These are phyloP conservation scores for Perilla frutescens DNA, from an alignment of 257 asterid species.

Conservation along the genomic window DNA sequence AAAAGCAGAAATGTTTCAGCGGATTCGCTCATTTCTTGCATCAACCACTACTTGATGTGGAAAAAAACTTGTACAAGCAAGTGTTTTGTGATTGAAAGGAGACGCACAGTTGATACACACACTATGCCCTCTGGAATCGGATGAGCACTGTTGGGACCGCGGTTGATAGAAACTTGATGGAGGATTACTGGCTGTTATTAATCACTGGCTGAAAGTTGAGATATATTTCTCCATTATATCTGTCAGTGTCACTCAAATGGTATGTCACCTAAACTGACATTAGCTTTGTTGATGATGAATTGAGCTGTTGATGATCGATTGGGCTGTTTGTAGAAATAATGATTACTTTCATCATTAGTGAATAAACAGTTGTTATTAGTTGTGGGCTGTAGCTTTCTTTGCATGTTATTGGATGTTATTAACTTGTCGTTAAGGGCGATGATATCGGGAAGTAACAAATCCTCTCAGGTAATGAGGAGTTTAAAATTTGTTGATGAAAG, in stretches of 20 bases:
- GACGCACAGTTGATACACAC: not conserved
- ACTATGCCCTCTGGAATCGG: constrained; percentile 11
- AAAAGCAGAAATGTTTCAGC: constrained; percentile 75
- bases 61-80: not conserved
- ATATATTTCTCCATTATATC: too few species aligned
- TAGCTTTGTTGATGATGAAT: too few species aligned
- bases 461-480: too few species aligned
- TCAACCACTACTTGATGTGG: constrained; percentile 53
- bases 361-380: not conserved
- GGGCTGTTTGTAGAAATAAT: not conserved
- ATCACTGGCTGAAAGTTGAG: not conserved
- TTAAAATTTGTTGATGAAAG: too few species aligned
- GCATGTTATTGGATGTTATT: too few species aligned
- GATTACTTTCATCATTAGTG: not conserved
- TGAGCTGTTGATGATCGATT: not conserved
- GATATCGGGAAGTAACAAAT: not conserved
- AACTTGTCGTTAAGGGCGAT: too few species aligned
- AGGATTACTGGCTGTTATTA: constrained; percentile 3
- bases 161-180: not conserved
- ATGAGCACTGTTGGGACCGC: not conserved
- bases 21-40: constrained; percentile 61
- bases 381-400: not conserved
- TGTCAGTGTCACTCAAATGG: too few species aligned
- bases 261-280: too few species aligned
- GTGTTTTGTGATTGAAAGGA: not conserved